Evolutionary conservation across 2,329 filamentous ascomycete genomes (phyloP).

Genomic region (Tricladium varicosporioides): DNA sequence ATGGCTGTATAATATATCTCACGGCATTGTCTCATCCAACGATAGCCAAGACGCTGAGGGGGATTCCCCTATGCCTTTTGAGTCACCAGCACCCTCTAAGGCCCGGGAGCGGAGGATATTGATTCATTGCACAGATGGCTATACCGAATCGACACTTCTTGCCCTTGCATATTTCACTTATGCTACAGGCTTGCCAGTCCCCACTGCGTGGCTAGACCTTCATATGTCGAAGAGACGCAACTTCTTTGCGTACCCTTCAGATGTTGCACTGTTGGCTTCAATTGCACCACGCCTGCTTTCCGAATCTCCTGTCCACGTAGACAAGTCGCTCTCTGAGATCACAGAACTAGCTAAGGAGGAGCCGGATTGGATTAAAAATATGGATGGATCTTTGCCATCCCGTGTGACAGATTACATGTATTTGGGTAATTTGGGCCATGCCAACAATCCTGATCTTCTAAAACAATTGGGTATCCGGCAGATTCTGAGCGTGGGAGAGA

Average conservation of each 20-base stretch:
- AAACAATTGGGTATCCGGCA: slow-evolving; percentile 78
- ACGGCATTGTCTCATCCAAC: slow-evolving; percentile 51
- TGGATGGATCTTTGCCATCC: slow-evolving; percentile 90
- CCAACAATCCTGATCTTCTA: slow-evolving; percentile 87
- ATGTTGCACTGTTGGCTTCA: slow-evolving; percentile 76
- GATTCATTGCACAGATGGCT: slow-evolving; percentile 92
- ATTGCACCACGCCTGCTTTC: slow-evolving; percentile 74
- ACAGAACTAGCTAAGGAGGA: slow-evolving; percentile 54
- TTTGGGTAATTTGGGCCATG: slow-evolving; percentile 87
- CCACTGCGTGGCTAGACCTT: slow-evolving; percentile 83
- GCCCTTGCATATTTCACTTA: slow-evolving; percentile 93
- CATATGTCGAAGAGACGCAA: slow-evolving; percentile 82
- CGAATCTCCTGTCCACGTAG: slow-evolving; percentile 58
- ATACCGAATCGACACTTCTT: slow-evolving; percentile 89
- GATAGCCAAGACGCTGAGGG: slow-evolving; percentile 44
- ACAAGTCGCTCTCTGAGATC: slow-evolving; percentile 52
- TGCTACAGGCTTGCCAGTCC: slow-evolving; percentile 75
- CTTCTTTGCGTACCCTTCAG: slow-evolving; percentile 93
- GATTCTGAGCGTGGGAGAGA: slow-evolving; percentile 89
- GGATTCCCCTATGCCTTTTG: slow-evolving; percentile 51
- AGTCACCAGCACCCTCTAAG: slow-evolving; percentile 19
- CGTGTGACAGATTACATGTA: slow-evolving; percentile 93
- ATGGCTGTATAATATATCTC: slow-evolving; percentile 84
- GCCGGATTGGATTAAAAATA: slow-evolving; percentile 75
- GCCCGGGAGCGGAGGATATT: slow-evolving; percentile 61